Evolutionary conservation across 768 basidiomycete species (phyloP).

Genomic region (Royoungia palumana): DNA sequence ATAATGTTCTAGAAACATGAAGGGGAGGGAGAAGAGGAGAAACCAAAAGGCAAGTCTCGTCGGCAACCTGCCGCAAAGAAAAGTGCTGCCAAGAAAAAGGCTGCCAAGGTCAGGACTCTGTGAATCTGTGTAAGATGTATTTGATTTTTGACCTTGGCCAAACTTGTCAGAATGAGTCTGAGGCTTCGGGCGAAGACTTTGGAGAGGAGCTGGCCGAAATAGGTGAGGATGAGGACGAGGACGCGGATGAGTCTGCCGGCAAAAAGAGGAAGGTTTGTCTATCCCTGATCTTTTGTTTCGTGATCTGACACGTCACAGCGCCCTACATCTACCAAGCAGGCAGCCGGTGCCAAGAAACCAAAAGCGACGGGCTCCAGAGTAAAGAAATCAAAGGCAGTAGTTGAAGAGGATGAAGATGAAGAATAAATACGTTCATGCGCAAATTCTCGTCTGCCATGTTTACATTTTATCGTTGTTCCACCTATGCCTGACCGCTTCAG

Average conservation of each 20-base stretch:
- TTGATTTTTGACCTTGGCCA: neutral
- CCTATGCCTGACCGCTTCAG: neutral
- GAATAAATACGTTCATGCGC: constrained; percentile 16
- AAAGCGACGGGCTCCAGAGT: constrained; percentile 26
- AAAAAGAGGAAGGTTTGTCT: constrained; percentile 71
- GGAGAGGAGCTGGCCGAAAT: constrained; percentile 41
- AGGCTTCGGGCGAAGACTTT: constrained; percentile 47
- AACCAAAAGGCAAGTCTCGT: constrained; percentile 48
- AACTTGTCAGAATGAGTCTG: constrained; percentile 29
- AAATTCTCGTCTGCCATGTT: constrained; percentile 3
- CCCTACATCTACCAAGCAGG: constrained; percentile 42
- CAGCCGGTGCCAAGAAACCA: constrained; percentile 41
- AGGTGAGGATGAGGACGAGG: constrained; percentile 49
- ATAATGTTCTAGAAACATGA: constrained; percentile 28
- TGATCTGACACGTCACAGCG: constrained; percentile 31
- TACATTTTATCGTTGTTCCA: constrained; percentile 1
- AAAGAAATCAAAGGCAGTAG: constrained; percentile 44
- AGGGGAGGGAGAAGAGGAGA: constrained; percentile 35
- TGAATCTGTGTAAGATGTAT: neutral
- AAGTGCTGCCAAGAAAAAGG: constrained; percentile 44
- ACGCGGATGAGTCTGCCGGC: constrained; percentile 30
- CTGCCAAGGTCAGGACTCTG: constrained; percentile 32
- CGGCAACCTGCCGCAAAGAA: constrained; percentile 47
- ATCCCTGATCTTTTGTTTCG: neutral
- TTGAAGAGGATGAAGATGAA: constrained; percentile 42